Evolutionary conservation across 176 grass and related monocot genomes (phyloP), one percentile per base, ranked within the genome.

Genomic region (Areca catechu): DNA sequence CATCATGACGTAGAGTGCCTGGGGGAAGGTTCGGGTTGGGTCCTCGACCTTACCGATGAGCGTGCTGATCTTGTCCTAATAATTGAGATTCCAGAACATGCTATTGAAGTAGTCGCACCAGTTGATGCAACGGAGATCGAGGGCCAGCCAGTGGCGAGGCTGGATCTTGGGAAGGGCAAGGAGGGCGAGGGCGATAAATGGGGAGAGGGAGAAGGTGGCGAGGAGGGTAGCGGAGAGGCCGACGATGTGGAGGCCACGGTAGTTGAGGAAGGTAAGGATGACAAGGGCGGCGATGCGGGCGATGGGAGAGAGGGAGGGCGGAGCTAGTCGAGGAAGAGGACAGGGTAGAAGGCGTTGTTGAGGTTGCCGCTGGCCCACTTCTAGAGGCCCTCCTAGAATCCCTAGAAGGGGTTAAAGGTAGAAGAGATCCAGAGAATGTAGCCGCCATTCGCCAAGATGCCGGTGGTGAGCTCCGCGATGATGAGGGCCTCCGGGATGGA

Each of bases 1-100:
- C 5, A 96, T 65, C 0, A 86, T 83, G 4, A 64, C 83, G 58
- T 87, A 90, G 19, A 96, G 73, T 1, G n/a, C n/a, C n/a, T n/a
- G n/a, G n/a, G n/a, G n/a, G n/a, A n/a, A n/a, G n/a, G n/a, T n/a
- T n/a, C n/a, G n/a, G n/a, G n/a, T n/a, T n/a, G n/a, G n/a, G n/a
- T 83, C 68, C 47, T 88, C 82, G 7, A 95, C 89, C 77, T 90
- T 86, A 49, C 92, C 92, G 34, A 86, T 83, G 23, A 97, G 72
- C 54, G 92, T 90, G 75, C 83, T 88, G 0, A 86, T 86, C 83
- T 97, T 97, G 53, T 97, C 92, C 92, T 86, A 97, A 74, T 85
- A 97, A 57, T 97, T 97, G 37, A 97, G 74, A 71, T 97, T 90
- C 92, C 92, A 97, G 67, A 97, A 97, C 92, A 97, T 97, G 71